phyloP scores from a whole-genome alignment of 2,329 filamentous ascomycete species.

The Purpureocillium lavendulum region DNA sequence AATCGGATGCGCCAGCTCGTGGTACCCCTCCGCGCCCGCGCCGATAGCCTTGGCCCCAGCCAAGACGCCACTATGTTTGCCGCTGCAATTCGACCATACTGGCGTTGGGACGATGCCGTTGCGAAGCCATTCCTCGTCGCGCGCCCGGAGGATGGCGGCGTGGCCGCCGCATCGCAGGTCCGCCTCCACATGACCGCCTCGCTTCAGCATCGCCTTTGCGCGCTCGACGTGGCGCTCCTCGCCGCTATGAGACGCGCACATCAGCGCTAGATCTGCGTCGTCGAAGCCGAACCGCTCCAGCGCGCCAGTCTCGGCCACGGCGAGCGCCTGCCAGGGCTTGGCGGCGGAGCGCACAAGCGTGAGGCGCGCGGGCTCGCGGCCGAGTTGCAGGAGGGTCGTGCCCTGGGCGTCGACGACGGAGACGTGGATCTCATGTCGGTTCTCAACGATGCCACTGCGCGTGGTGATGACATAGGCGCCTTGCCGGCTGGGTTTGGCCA shows the following conservation, averaged over 20 bases:
- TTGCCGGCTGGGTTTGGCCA: background rate
- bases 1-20: conserved; percentile 25
- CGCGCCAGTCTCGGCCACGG: conserved; percentile 31
- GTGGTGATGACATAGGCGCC: conserved; percentile 19
- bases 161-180: conserved; percentile 36
- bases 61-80: conserved; percentile 39
- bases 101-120: conserved; percentile 25
- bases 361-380: conserved; percentile 26
- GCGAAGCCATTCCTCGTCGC: conserved; percentile 31
- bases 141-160: conserved; percentile 20
- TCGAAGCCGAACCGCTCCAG: conserved; percentile 26
- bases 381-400: conserved; percentile 24
- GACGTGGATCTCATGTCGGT: conserved; percentile 33
- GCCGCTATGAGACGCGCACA: conserved; percentile 38
- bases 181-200: conserved; percentile 14
- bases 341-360: conserved; percentile 35
- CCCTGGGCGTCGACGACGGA: conserved; percentile 25
- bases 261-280: conserved; percentile 33
- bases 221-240: conserved; percentile 30
- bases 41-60: conserved; percentile 29
- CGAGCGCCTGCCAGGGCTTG: conserved; percentile 36
- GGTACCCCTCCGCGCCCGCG: conserved; percentile 22
- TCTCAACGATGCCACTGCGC: conserved; percentile 32
- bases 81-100: conserved; percentile 37
- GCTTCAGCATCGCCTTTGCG: conserved; percentile 28